Conservation (phyloP, 768 basidiomycete genomes). For the Pleurotus salmoneostramineus region DNA sequence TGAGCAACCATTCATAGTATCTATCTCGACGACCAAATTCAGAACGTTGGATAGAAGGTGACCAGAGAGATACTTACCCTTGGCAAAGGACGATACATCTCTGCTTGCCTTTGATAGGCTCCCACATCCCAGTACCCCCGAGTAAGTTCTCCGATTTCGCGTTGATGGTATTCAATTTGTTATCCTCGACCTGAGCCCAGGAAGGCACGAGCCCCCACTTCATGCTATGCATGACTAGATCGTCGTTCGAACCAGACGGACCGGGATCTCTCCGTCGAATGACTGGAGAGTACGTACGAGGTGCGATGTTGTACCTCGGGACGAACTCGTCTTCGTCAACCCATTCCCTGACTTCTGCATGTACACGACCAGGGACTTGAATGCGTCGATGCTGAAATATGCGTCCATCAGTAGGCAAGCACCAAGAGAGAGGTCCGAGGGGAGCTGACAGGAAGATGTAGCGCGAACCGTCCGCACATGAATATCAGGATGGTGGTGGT, state of each 20-base stretch:
- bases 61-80: slow-evolving; percentile 17
- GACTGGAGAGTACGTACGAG: slow-evolving; percentile 75
- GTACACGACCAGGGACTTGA: slow-evolving; percentile 35
- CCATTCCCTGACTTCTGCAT: slow-evolving; percentile 53
- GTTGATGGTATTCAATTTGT: slow-evolving; percentile 80
- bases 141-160: slow-evolving; percentile 81
- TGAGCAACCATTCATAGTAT: slow-evolving; percentile 94
- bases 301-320: slow-evolving; percentile 81
- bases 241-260: slow-evolving; percentile 8
- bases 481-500: background rate
- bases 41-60: too few species aligned
- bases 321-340: slow-evolving; percentile 53
- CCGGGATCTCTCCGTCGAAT: slow-evolving; percentile 42
- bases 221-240: slow-evolving; percentile 72
- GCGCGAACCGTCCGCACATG: background rate
- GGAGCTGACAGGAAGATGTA: background rate
- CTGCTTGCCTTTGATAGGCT: slow-evolving; percentile 70
- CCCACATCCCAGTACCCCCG: slow-evolving; percentile 83
- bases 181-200: slow-evolving; percentile 75
- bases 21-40: slow-evolving; percentile 27
- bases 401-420: background rate
- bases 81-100: slow-evolving; percentile 82
- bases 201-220: slow-evolving; percentile 89
- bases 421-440: background rate
- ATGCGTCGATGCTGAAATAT: slow-evolving; percentile 34